Percentiles rank a stretch among this genome's conserved stretches.
Conservation (phyloP, 805 yeast species). For the Saturnispora saitoi region DNA sequence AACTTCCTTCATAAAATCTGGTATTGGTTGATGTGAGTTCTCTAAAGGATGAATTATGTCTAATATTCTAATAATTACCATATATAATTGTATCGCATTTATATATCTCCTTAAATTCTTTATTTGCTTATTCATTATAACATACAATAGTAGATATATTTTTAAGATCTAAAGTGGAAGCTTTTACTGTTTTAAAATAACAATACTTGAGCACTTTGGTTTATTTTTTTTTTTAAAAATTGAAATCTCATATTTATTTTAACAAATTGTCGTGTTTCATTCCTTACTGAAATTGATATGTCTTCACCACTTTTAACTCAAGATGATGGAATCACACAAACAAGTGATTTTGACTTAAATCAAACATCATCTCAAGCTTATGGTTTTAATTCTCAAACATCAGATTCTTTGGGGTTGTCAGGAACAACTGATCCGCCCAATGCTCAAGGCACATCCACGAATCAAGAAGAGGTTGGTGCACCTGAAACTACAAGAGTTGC, state of each 20-base stretch:
- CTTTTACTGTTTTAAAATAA: too few relatives aligned
- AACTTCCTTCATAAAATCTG: conserved; percentile 37
- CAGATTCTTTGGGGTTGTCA: conserved; percentile 12
- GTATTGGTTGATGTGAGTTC: conserved; percentile 32
- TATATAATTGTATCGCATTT: too few relatives aligned
- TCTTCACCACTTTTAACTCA: conserved; percentile 25
- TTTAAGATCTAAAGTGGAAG: too few relatives aligned
- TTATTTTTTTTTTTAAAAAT: not conserved
- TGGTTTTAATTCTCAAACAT: conserved; percentile 8
- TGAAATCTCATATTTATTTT: not conserved
- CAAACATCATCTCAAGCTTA: conserved; percentile 12
- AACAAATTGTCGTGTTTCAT: not conserved
- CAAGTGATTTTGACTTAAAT: conserved; percentile 20
- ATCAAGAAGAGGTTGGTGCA: conserved; percentile 3
- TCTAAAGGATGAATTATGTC: not conserved
- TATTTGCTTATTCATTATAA: too few relatives aligned
- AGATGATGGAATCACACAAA: conserved; percentile 10
- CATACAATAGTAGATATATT: too few relatives aligned
- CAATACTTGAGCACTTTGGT: too few relatives aligned
- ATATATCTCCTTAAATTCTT: too few relatives aligned
- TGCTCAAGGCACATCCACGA: conserved; percentile 4
- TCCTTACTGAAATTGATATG: conserved; percentile 12
- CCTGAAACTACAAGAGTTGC: conserved; percentile 19
- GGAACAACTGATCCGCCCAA: conserved; percentile 1
- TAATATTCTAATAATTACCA: too few relatives aligned